Evolutionary conservation across 164 flowering plant species (phyloP).

Genomic region (Liriodendron chinense): DNA sequence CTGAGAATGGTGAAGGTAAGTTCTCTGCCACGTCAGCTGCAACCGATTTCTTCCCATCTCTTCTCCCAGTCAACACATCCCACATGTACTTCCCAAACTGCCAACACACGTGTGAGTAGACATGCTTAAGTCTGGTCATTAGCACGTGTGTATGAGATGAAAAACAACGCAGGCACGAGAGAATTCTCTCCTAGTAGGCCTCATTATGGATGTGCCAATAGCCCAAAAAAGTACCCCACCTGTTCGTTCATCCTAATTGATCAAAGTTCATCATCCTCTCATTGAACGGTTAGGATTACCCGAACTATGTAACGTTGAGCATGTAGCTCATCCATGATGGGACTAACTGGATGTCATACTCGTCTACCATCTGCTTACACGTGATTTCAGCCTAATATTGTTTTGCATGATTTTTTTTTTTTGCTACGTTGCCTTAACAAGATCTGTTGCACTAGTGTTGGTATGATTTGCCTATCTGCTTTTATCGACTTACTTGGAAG

Average conservation of each 20-base stretch:
- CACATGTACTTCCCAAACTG: slow-evolving; percentile 21
- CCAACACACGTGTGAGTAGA: neutral
- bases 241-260: too few species aligned
- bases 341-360: too few species aligned
- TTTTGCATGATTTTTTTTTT: neutral
- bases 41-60: slow-evolving; percentile 31
- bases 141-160: neutral
- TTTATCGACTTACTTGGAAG: slow-evolving; percentile 15
- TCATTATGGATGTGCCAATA: too few species aligned
- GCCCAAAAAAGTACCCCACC: too few species aligned
- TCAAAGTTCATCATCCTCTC: too few species aligned
- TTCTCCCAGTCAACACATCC: slow-evolving; percentile 37
- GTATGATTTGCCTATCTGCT: neutral
- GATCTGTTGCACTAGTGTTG: neutral
- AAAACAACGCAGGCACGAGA: neutral
- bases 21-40: slow-evolving; percentile 19
- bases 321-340: too few species aligned
- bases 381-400: neutral
- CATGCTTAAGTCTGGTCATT: too few species aligned
- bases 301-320: too few species aligned
- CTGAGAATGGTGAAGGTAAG: slow-evolving; percentile 23
- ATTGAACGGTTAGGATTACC: too few species aligned
- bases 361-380: too few species aligned
- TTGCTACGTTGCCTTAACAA: neutral
- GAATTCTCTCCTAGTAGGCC: neutral